Evolutionary conservation across 1,139 yeast genomes (phyloP), one percentile per base, ranked within the genome.

Genomic region (Protomyces pachydermus): DNA sequence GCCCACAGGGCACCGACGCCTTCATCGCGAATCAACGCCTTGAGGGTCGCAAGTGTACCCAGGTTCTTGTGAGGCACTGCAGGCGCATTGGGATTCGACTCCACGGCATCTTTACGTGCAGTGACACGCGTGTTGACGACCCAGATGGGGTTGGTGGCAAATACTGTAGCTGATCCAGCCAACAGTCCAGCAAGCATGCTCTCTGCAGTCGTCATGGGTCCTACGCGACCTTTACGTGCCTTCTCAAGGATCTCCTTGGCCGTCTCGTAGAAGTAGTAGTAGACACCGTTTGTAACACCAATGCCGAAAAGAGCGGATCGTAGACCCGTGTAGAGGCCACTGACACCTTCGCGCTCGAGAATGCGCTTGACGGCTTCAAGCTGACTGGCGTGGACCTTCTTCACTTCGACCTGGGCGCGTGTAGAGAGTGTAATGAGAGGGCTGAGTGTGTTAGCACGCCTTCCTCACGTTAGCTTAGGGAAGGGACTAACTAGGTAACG

Each of bases 111-210:
- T 18, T 57, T 56, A 34, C 65, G 65, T 34, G 66, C 68, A 34
- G 70, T 68, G 45, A 64, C 66, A 46, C 70, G 68, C 18, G 71
- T 67, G 63, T 69, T 69, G 45, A 69, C 67, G 56, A 66, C 69
- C 98, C 98, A 91, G 70, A 91, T 85, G 42, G 98, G 98, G 75
- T 91, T 91, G n/a, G 96, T 86, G 18, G 87, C 82, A 25, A 88
- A 79, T 66, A 91, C 88, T 1, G 97, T 90, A 53, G 91, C 82
- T 8, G 91, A 82, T 0, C 98, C 97, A 1, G 97, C 96, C 70
- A 88, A 79, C 0, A 95, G 87, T 18, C 97, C 96, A 2, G 91
- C 86, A 3, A 82, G 68, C 71, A 91, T 87, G 65, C 91, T 84
- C 74, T 91, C 95, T 12, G 81, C 66, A 0, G 97, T 85, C 16